Evolutionary conservation across 345 rosid species (phyloP).

Genomic region (Brassica cretica): DNA sequence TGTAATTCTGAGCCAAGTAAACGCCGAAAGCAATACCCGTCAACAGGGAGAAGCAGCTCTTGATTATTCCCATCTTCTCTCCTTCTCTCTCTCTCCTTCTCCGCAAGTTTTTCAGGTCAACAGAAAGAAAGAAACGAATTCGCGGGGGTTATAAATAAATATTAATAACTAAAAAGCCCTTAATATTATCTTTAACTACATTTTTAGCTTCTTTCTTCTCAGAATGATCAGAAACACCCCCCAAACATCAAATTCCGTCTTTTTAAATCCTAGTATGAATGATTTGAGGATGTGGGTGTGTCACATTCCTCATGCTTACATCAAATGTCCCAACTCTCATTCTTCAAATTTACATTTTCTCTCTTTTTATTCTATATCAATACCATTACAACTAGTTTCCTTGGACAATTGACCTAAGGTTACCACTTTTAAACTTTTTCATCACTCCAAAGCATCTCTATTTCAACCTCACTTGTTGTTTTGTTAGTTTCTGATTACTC

Average conservation of each 20-base stretch:
- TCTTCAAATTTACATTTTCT: neutral
- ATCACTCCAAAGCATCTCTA: neutral
- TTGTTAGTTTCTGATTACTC: neutral
- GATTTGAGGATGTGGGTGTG: neutral
- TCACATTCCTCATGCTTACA: neutral
- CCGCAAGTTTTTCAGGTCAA: slow-evolving; percentile 23
- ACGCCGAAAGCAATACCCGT: slow-evolving; percentile 55
- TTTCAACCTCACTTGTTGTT: neutral
- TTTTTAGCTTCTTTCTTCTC: neutral
- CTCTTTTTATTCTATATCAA: neutral
- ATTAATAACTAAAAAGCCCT: neutral
- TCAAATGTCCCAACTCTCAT: neutral
- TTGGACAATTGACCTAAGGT: neutral
- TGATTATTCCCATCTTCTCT: slow-evolving; percentile 63
- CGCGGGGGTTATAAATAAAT: neutral
- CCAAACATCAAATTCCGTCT: neutral
- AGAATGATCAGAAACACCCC: neutral
- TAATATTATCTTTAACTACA: neutral
- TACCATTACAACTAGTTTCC: neutral
- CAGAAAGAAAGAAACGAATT: neutral
- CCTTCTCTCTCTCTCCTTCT: neutral
- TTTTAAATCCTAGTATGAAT: neutral
- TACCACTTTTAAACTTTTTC: neutral
- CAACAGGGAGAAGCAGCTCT: slow-evolving; percentile 55
- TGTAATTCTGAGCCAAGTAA: slow-evolving; percentile 70